Evolutionary conservation across 345 rosid genomes (phyloP), one percentile per base, ranked within the genome.

Genomic region (Dipteronia sinensis): DNA sequence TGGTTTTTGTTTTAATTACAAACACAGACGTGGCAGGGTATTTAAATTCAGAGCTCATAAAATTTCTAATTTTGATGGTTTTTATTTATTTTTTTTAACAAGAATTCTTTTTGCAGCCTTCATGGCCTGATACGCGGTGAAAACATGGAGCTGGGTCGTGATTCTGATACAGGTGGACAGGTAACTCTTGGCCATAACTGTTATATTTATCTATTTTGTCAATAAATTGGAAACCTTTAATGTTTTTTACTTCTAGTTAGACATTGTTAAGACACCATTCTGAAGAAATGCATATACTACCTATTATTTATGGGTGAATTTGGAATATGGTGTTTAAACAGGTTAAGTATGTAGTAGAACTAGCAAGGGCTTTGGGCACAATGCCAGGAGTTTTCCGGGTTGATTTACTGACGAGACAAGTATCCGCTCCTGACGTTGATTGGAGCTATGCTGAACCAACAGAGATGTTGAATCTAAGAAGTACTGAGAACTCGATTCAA

Each of bases 131-230:
- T 92, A 80, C 91, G 95, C 15, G 93, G 97, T 56, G 95, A 87
- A 81, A 90, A 89, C 81, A 92, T 90, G 97, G 95, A 92, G 89
- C 89, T 92, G 77, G 97, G 97, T 69, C 89, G 95, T 29, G 97
- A 89, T 81, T 92, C 95, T 66, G 97, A 92, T 82, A 92, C 97
- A 12, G 97, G 97, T 70, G 95, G 97, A 66, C 97, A 92, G 93
- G 97, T 89, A 76, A 61, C 63, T 16, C 68, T 34, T 17, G 7
- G 6, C 13, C 27, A 61, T n/a, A 59, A 23, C 15, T 44, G 3
- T 38, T 76, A 68, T 51, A 16, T 53, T 6, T 62, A 3, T 71
- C 19, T 71, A 66, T 55, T 23, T 46, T 31, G 20, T 69, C 51
- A 59, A 34, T n/a, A 25, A n/a, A 9, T 51, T 9, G 22, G 34